A percentile compares a stretch with the other conserved stretches of the same genome.
phyloP scores from a whole-genome alignment of 768 basidiomycete genomes.

The Lactifluus piperatus region DNA sequence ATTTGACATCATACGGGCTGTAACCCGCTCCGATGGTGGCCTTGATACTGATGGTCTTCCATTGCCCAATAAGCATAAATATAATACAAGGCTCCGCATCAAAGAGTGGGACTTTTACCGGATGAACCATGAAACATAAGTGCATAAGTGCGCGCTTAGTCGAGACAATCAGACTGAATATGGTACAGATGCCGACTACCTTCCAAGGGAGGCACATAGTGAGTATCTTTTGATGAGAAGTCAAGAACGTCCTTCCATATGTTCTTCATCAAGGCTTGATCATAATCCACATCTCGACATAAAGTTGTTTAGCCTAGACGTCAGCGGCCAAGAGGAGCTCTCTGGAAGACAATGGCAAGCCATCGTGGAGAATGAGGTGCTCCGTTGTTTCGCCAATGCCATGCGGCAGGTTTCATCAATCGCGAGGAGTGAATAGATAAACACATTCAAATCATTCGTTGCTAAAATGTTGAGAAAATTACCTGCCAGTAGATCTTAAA shows the following conservation, averaged over 20 bases:
- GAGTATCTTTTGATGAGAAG: constrained; percentile 63
- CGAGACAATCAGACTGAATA: neutral
- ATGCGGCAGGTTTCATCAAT: neutral
- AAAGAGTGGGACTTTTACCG: constrained; percentile 30
- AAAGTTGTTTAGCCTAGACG: constrained; percentile 42
- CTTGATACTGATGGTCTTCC: constrained; percentile 78
- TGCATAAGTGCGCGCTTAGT: constrained; percentile 67
- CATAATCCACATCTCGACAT: constrained; percentile 75
- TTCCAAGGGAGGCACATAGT: constrained; percentile 83
- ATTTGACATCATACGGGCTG: too few species aligned
- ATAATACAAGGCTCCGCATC: neutral
- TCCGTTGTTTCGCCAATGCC: constrained; percentile 22
- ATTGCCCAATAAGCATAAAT: constrained; percentile 41
- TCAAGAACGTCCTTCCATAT: constrained; percentile 69
- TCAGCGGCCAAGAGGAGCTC: constrained; percentile 46
- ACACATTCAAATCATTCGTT: too few species aligned
- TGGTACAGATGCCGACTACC: constrained; percentile 28
- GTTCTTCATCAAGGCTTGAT: constrained; percentile 62
- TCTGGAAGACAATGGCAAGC: constrained; percentile 42
- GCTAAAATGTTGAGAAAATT: constrained; percentile 21
- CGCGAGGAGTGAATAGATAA: neutral
- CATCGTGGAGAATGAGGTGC: constrained; percentile 53
- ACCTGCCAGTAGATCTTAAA: constrained; percentile 55
- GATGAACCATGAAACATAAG: constrained; percentile 81
- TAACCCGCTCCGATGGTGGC: constrained; percentile 72